A percentile compares a stretch with the other conserved stretches of the same genome.
Conservation (phyloP, 2,329 filamentous ascomycete species). For the Cladosporium oxysporum region DNA sequence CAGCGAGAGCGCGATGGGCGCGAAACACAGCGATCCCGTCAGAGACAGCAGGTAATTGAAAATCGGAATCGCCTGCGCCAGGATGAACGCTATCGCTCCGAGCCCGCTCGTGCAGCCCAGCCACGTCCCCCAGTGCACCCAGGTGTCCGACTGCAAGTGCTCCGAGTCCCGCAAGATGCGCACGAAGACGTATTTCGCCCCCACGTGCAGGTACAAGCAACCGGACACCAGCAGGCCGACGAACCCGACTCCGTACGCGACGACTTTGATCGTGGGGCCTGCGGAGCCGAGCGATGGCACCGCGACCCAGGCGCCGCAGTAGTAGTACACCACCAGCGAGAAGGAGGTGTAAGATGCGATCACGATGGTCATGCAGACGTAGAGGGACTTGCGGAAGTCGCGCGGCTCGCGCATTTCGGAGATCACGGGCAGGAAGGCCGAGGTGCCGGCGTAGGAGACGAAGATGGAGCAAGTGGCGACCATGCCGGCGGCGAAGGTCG, state of each 20-base stretch:
- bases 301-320: constrained; percentile 64
- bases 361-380: constrained; percentile 59
- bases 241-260: constrained; percentile 61
- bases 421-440: constrained; percentile 65
- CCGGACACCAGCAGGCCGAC: constrained; percentile 56
- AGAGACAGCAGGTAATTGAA: constrained; percentile 56
- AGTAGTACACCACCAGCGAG: constrained; percentile 62
- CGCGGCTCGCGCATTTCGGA: constrained; percentile 63
- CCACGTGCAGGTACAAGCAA: constrained; percentile 51
- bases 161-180: constrained; percentile 53
- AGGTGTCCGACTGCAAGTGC: constrained; percentile 55
- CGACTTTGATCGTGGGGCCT: constrained; percentile 60
- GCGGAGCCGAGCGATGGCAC: constrained; percentile 63
- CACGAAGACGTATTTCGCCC: constrained; percentile 59
- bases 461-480: constrained; percentile 61
- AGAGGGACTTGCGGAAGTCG: constrained; percentile 63
- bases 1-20: constrained; percentile 51
- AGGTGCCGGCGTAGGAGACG: constrained; percentile 59
- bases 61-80: constrained; percentile 57
- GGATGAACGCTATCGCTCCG: constrained; percentile 49
- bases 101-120: constrained; percentile 48
- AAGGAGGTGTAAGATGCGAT: constrained; percentile 60
- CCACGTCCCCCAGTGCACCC: constrained; percentile 56
- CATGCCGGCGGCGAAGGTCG: constrained; percentile 61
- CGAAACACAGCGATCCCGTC: constrained; percentile 54